Evolutionary conservation across 2,329 filamentous ascomycete species (phyloP), one percentile per base, ranked within the genome.

Genomic region (Colletotrichum limetticola): DNA sequence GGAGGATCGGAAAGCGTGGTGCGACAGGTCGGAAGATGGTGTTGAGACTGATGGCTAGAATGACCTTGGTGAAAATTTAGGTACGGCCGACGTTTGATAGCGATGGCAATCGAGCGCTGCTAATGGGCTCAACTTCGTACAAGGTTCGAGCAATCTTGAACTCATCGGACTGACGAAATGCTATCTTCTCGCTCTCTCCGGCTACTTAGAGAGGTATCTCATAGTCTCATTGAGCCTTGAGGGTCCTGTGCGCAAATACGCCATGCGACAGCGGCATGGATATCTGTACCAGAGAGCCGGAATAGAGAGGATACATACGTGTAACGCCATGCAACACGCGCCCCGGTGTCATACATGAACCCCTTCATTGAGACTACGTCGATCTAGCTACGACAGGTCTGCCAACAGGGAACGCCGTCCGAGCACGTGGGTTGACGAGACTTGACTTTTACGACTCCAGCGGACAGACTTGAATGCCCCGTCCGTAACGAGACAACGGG

Each of bases 401-500:
- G 12, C 60, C 71, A 73, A 73, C 71, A 53, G 66, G 59, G 32
- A 69, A 32, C 59, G 32, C 32, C n/a, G 28, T 22, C 19, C 35
- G 16, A 57, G 56, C 60, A 73, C 66, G 71, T 71, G 71, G 71
- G 66, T 28, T 37, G 26, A 55, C 3, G 24, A n/a, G 19, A 19
- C 7, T 19, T 28, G 49, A 59, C 7, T 14, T 35, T 22, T 12
- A 32, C 60, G 6, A 11, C 19, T 49, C 42, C 19, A 49, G 42
- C 7, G 19, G n/a, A 49, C 19, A 49, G 42, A 49, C 42, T 22
- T 49, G 42, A 14, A 65, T 22, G 19, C 19, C 19, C 24, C 46
- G n/a, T 66, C 66, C 60, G 37, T 26, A 60, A 66, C 24, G 12
- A 73, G 71, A 28, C 66, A 73, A 57, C 3, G 22, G 52, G 71